Evolutionary conservation across 495 filamentous ascomycete genomes (phyloP).

Genomic region (Aspergillus haitiensis): DNA sequence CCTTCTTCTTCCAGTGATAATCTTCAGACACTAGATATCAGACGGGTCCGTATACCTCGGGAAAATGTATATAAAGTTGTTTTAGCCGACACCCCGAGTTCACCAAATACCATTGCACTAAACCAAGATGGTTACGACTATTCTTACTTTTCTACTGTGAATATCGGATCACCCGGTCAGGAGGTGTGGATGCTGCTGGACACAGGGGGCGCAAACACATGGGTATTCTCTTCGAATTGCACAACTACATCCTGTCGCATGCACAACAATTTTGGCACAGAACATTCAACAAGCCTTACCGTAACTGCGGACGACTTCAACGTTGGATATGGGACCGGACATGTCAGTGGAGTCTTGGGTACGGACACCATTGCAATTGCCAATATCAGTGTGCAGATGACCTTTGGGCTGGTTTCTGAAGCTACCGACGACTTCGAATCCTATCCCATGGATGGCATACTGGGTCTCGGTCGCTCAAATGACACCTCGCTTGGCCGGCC

Average conservation of each 20-base stretch:
- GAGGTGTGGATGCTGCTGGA: constrained; percentile 74
- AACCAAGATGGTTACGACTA: constrained; percentile 75
- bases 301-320: constrained; percentile 49
- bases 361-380: constrained; percentile 66
- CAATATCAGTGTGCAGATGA: constrained; percentile 57
- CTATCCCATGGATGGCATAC: constrained; percentile 85
- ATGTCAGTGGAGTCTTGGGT: constrained; percentile 61
- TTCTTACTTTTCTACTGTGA: constrained; percentile 72
- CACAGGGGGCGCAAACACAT: constrained; percentile 74
- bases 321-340: constrained; percentile 72
- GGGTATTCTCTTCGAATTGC: constrained; percentile 73
- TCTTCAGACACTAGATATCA: constrained; percentile 34
- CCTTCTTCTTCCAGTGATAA: constrained; percentile 14
- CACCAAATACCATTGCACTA: constrained; percentile 60
- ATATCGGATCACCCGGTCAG: constrained; percentile 63
- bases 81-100: constrained; percentile 51
- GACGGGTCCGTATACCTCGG: constrained; percentile 36
- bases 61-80: constrained; percentile 59
- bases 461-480: constrained; percentile 64
- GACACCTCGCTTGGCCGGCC: constrained; percentile 47
- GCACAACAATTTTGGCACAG: constrained; percentile 66
- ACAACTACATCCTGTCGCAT: constrained; percentile 56
- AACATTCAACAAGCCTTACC: constrained; percentile 58
- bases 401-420: constrained; percentile 67
- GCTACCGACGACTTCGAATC: constrained; percentile 67